phyloP scores from a whole-genome alignment of 106 monocot species.

The Dendrobium chrysotoxum region DNA sequence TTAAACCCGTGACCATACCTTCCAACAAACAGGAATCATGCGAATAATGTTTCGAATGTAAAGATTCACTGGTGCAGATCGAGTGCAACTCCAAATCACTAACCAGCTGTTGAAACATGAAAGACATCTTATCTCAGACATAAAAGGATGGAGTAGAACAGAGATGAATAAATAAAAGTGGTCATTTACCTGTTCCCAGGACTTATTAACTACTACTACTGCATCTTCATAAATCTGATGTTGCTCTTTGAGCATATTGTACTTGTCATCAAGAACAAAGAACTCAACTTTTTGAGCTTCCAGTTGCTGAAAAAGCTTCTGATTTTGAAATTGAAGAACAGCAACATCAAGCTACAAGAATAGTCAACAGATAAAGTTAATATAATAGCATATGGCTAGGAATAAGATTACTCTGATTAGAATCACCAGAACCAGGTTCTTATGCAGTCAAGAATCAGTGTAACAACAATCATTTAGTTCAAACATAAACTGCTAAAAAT shows the following conservation, averaged over 20 bases:
- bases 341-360: slow-evolving; percentile 76
- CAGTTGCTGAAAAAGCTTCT: slow-evolving; percentile 87
- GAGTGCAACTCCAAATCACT: slow-evolving; percentile 48
- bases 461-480: neutral
- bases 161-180: slow-evolving; percentile 8
- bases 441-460: neutral
- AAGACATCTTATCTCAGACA: neutral
- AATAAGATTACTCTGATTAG: neutral
- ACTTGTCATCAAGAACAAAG: slow-evolving; percentile 61
- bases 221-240: slow-evolving; percentile 49
- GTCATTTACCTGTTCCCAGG: slow-evolving; percentile 58
- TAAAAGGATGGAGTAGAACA: neutral
- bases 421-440: neutral
- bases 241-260: slow-evolving; percentile 52
- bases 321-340: slow-evolving; percentile 93
- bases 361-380: neutral
- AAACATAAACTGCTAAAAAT: neutral
- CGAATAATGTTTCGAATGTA: slow-evolving; percentile 20
- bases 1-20: slow-evolving; percentile 7
- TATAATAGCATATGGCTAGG: neutral
- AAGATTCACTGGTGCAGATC: slow-evolving; percentile 19
- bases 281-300: slow-evolving; percentile 83
- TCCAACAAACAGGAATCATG: slow-evolving; percentile 12
- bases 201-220: slow-evolving; percentile 36
- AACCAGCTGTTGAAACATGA: slow-evolving; percentile 42